Evolutionary conservation across 805 yeast species (phyloP), one percentile per base, ranked within the genome.

Genomic region (Saturnispora bothae): DNA sequence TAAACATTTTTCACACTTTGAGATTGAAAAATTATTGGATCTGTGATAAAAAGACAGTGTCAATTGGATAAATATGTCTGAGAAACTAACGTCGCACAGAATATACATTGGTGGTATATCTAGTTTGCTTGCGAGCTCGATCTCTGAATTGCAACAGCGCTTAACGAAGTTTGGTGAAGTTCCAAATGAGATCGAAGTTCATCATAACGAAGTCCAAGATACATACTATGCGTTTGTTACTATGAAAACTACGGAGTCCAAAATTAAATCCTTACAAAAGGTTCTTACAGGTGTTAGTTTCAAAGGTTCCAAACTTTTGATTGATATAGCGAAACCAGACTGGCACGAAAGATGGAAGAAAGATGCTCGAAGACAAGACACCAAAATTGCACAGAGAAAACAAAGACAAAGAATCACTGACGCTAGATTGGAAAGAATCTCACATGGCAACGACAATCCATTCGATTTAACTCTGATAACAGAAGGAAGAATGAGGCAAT

Each of bases 61-160:
- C n/a, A n/a, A n/a, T n/a, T n/a, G n/a, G n/a, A n/a, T n/a, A n/a
- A n/a, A n/a, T n/a, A n/a, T n/a, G n/a, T n/a, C n/a, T n/a, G n/a
- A n/a, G n/a, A n/a, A n/a, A n/a, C n/a, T n/a, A n/a, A n/a, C n/a
- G n/a, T n/a, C 5, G 26, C 25, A 22, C 3, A 38, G 58, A 20
- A 37, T 84, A 13, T 82, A 80, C 50, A 73, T 84, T 13, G 92
- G 94, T 6, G 69, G 74, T 40, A 68, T 84, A 26, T 76, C 92
- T 1, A 53, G 65, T 1, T 58, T 62, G 16, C 61, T 83, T 9
- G 68, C 70, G 2, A 61, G 63, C 1, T 61, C 65, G 19, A 54
- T 64, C 0, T 49, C 47, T 1, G 77, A 71, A 32, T 57, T 89
- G 34, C 62, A 64, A 31, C 33, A 57, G 3, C 69, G 96, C 45